phyloP scores from a whole-genome alignment of 257 asterid genomes.

The Cinchona pubescens region DNA sequence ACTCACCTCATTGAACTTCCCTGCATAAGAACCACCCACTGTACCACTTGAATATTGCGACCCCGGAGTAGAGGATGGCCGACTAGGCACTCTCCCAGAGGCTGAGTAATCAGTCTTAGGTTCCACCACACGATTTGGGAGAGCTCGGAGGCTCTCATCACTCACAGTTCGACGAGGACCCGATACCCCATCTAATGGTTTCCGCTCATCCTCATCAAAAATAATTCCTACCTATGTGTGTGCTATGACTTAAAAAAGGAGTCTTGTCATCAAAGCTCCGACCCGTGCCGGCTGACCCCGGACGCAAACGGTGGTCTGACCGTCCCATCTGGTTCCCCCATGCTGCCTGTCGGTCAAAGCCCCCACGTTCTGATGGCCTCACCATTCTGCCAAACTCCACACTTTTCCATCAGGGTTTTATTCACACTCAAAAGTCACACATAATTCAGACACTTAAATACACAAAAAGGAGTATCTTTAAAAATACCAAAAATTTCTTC shows the following conservation, averaged over 20 bases:
- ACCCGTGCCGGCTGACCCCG: slow-evolving; percentile 74
- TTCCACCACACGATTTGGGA: slow-evolving; percentile 41
- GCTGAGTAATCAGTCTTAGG: slow-evolving; percentile 44
- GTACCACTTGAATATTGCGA: slow-evolving; percentile 47
- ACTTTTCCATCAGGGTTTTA: slow-evolving; percentile 1
- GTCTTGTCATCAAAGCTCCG: slow-evolving; percentile 69
- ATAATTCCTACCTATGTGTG: slow-evolving; percentile 66
- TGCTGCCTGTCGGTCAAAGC: slow-evolving; percentile 58
- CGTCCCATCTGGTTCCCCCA: slow-evolving; percentile 74
- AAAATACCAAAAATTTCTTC: background rate
- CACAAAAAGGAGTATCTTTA: background rate
- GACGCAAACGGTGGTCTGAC: slow-evolving; percentile 64
- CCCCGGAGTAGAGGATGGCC: slow-evolving; percentile 42
- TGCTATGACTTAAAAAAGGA: slow-evolving; percentile 51
- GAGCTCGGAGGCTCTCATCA: slow-evolving; percentile 58
- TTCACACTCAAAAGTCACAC: background rate
- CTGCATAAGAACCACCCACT: slow-evolving; percentile 43
- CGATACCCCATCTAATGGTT: slow-evolving; percentile 79
- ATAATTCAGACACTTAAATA: background rate
- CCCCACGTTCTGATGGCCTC: slow-evolving; percentile 63
- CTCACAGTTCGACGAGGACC: slow-evolving; percentile 70
- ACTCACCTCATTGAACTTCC: slow-evolving; percentile 51
- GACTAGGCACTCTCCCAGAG: slow-evolving; percentile 43
- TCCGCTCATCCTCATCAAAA: slow-evolving; percentile 96
- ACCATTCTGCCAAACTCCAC: slow-evolving; percentile 42